These are phyloP conservation scores for Meredithiella fracta DNA, from an alignment of 2,329 filamentous ascomycete species.

Conservation along the genomic window DNA sequence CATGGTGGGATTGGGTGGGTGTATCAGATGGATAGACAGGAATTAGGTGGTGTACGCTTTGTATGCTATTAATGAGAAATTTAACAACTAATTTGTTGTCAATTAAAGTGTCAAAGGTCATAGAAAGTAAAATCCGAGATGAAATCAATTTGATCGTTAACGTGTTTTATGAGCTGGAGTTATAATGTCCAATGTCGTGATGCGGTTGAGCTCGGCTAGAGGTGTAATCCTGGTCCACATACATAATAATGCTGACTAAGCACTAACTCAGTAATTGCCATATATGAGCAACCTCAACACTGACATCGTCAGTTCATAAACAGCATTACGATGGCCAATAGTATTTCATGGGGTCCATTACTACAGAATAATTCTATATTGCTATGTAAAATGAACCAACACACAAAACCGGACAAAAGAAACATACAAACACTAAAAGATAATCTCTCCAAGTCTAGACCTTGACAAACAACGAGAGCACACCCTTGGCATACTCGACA, in stretches of 20 bases:
- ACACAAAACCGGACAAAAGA: neutral
- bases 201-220: too few species aligned
- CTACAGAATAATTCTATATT: neutral
- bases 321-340: neutral
- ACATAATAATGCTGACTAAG: slow-evolving; percentile 2
- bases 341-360: neutral
- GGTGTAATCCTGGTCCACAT: too few species aligned
- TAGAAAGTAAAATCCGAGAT: too few species aligned
- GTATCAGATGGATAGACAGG: neutral
- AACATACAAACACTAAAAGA: neutral
- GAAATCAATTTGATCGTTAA: too few species aligned
- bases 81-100: too few species aligned
- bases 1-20: neutral
- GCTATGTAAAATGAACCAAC: neutral
- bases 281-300: neutral
- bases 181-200: neutral
- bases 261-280: neutral
- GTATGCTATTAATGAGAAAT: too few species aligned
- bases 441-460: slow-evolving; percentile 32
- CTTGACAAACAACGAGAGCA: slow-evolving; percentile 61
- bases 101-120: too few species aligned
- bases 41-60: too few species aligned
- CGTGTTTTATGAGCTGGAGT: neutral
- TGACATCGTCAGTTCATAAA: neutral
- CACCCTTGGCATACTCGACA: slow-evolving; percentile 84